A percentile compares a stretch with the other conserved stretches of the same genome.
phyloP scores from a whole-genome alignment of 257 asterid species.

The Solanum corneliomulleri region DNA sequence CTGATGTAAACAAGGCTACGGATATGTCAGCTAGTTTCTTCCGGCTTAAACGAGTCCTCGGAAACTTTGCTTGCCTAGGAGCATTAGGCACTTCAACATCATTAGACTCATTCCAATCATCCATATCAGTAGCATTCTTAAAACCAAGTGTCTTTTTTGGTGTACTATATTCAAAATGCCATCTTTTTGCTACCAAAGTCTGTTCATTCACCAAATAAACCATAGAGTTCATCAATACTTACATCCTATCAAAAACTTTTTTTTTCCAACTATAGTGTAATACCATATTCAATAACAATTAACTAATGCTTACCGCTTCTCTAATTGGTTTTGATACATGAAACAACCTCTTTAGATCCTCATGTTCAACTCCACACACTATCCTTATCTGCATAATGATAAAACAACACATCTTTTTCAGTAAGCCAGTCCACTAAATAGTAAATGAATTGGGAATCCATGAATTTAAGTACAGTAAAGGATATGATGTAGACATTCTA shows the following conservation, averaged over 20 bases:
- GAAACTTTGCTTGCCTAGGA: not conserved
- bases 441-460: not conserved
- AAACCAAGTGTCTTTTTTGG: not conserved
- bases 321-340: slow-evolving; percentile 45
- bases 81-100: not conserved
- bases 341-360: slow-evolving; percentile 58
- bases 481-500: not conserved
- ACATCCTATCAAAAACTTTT: not conserved
- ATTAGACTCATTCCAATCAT: not conserved
- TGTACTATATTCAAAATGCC: slow-evolving; percentile 2
- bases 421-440: not conserved
- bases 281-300: not conserved
- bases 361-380: slow-evolving; percentile 76
- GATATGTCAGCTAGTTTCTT: not conserved
- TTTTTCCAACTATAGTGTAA: not conserved
- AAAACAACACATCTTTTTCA: not conserved
- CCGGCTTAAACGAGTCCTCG: not conserved
- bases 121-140: not conserved
- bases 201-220: not conserved
- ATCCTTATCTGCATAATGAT: slow-evolving; percentile 41
- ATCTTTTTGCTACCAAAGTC: slow-evolving; percentile 4
- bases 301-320: slow-evolving; percentile 42
- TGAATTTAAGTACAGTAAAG: not conserved
- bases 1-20: not conserved
- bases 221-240: not conserved